phyloP scores from a whole-genome alignment of 306 rosid species.

The Luffa acutangula region DNA sequence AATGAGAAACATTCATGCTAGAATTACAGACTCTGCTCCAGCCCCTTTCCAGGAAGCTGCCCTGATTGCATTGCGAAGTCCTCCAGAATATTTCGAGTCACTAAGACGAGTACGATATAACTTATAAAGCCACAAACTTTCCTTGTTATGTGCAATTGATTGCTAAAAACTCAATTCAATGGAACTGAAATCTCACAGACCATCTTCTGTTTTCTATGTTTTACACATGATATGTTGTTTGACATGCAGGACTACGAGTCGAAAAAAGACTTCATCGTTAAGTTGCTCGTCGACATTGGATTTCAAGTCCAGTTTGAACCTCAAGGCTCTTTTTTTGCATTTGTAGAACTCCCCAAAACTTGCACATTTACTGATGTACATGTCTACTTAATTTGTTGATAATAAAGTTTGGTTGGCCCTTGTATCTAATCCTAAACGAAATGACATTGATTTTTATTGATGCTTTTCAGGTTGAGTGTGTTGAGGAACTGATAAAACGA shows the following conservation, averaged over 20 bases:
- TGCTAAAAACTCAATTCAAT: not conserved
- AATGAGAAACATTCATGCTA: slow-evolving; percentile 61
- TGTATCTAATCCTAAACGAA: not conserved
- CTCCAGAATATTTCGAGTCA: slow-evolving; percentile 50
- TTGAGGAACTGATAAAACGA: slow-evolving; percentile 47
- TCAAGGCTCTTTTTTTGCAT: slow-evolving; percentile 67
- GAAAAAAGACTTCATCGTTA: slow-evolving; percentile 53
- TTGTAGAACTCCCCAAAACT: slow-evolving; percentile 64
- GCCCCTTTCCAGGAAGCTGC: slow-evolving; percentile 96
- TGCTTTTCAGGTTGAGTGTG: slow-evolving; percentile 54
- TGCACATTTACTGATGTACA: slow-evolving; percentile 59
- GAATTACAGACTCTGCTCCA: slow-evolving; percentile 67
- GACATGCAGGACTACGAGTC: slow-evolving; percentile 58
- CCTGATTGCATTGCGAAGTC: slow-evolving; percentile 57
- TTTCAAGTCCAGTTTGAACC: slow-evolving; percentile 65
- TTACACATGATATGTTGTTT: not conserved
- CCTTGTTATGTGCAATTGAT: not conserved
- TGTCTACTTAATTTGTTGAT: slow-evolving; percentile 4
- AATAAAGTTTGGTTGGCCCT: not conserved
- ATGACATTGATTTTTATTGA: not conserved
- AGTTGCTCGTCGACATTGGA: slow-evolving; percentile 47
- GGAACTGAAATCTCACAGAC: not conserved
- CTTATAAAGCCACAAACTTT: not conserved
- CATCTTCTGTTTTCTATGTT: not conserved
- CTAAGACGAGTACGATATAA: slow-evolving; percentile 38